Evolutionary conservation across 2,329 filamentous ascomycete genomes (phyloP), one percentile per base, ranked within the genome.

Genomic region (Triangularia verruculosa): DNA sequence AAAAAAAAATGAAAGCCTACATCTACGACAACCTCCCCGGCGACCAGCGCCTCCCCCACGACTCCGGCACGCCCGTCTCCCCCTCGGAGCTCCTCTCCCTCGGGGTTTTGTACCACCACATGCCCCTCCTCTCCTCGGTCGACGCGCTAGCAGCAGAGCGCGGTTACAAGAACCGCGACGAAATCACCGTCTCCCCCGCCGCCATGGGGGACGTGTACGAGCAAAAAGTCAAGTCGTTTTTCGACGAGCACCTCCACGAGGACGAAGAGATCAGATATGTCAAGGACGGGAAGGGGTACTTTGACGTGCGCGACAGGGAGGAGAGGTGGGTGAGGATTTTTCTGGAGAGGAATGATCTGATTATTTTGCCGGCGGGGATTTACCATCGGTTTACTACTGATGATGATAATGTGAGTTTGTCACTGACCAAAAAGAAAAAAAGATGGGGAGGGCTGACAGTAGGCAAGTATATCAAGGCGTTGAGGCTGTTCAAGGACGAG

Each of bases 211-310:
- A 86, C 43, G 79, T 87, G 53, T 99, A 98, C 80, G 94, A 99
- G 78, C 86, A 90, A 67, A 98, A 98, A 78, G 92, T 99, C 67
- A 93, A 92, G 80, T 86, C 79, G 69, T 99, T 99, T 81, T 99
- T 98, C 80, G 77, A 90, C 71, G 95, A 99, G 82, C 95, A 99
- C 76, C 77, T 99, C 72, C 95, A 99, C 75, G 95, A 99, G 80
- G 95, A 99, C 71, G 95, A 99, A 80, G 95, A 99, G 83, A 99
- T 99, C 69, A 84, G 95, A 56, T 99, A 97, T 73, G 93, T 99
- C 69, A 83, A 92, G 30, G 93, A 89, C 66, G 95, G 95, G 0
- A 85, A 86, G 61, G 95, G 95, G 0, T 99, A 90, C 77, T 99
- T 99, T 74, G 95, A 99, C 77, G 93, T 99, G 2, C 83, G 95